These are phyloP conservation scores for Curvularia verruculosa DNA, from an alignment of 2,329 filamentous ascomycete species.

Conservation along the genomic window DNA sequence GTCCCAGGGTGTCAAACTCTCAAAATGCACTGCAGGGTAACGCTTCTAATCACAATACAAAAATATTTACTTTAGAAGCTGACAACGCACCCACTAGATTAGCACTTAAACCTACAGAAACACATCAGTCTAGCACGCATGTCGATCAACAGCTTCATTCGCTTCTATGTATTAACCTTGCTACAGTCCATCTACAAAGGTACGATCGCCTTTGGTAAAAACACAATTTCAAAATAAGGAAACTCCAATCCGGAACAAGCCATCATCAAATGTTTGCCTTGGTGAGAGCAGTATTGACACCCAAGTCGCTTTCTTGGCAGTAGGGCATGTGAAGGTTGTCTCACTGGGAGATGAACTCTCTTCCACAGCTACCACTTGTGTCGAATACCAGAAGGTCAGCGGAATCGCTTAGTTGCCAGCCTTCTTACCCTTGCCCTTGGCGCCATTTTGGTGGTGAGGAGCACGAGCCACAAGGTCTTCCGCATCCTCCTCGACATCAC, in stretches of 20 bases:
- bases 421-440: too few relatives aligned
- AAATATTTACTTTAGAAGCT: not conserved
- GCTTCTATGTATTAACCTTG: constrained; percentile 3
- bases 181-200: not conserved
- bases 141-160: not conserved
- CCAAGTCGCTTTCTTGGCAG: not conserved
- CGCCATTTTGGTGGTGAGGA: too few relatives aligned
- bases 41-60: not conserved
- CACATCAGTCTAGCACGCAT: not conserved
- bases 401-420: not conserved
- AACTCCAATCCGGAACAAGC: not conserved
- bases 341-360: not conserved
- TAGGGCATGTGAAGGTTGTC: not conserved
- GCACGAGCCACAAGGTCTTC: too few relatives aligned
- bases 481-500: too few relatives aligned
- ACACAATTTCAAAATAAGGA: not conserved
- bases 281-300: not conserved
- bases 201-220: not conserved
- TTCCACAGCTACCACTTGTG: not conserved
- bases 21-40: not conserved
- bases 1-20: not conserved
- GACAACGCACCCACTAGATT: not conserved
- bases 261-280: not conserved
- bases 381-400: not conserved
- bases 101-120: not conserved